These are phyloP conservation scores for Conidiobolus coronatus DNA, from an alignment of 371 early-diverging fungal species.

Conservation along the genomic window DNA sequence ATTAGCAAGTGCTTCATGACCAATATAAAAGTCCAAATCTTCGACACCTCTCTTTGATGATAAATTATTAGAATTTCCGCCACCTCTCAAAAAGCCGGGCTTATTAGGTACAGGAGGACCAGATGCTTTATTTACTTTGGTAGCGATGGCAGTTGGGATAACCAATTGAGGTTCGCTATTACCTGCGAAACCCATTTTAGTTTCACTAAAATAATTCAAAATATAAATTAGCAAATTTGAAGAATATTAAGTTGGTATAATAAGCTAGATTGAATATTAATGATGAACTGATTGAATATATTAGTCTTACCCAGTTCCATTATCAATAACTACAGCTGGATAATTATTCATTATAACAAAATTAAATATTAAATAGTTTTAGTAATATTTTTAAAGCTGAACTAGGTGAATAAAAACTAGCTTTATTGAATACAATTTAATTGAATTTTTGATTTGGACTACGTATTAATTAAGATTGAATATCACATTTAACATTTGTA, in stretches of 20 bases:
- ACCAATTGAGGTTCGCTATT: constrained; percentile 90
- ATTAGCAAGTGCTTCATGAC: constrained; percentile 83
- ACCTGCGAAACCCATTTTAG: constrained; percentile 96
- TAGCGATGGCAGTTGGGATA: constrained; percentile 81
- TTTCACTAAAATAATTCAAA: constrained; percentile 34
- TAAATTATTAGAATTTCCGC: constrained; percentile 21
- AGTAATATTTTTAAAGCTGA: too few species aligned
- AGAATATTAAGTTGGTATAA: background rate
- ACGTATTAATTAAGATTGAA: too few species aligned
- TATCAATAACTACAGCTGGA: constrained; percentile 76
- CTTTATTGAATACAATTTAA: too few species aligned
- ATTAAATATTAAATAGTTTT: background rate
- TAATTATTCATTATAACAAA: constrained; percentile 6
- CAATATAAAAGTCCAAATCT: constrained; percentile 91
- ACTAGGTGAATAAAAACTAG: too few species aligned
- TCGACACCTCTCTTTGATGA: constrained; percentile 92
- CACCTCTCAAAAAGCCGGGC: constrained; percentile 25
- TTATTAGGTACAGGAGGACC: constrained; percentile 29
- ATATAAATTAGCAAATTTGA: background rate
- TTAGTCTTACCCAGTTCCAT: constrained; percentile 68
- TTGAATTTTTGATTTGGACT: too few species aligned
- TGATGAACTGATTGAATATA: background rate
- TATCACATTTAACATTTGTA: too few species aligned
- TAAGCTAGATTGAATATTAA: background rate
- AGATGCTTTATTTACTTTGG: constrained; percentile 29